A percentile compares a stretch with the other conserved stretches of the same genome.
These are phyloP conservation scores for Cryptococcus floricola DNA, from an alignment of 1,284 basidiomycete species.

Conservation along the genomic window DNA sequence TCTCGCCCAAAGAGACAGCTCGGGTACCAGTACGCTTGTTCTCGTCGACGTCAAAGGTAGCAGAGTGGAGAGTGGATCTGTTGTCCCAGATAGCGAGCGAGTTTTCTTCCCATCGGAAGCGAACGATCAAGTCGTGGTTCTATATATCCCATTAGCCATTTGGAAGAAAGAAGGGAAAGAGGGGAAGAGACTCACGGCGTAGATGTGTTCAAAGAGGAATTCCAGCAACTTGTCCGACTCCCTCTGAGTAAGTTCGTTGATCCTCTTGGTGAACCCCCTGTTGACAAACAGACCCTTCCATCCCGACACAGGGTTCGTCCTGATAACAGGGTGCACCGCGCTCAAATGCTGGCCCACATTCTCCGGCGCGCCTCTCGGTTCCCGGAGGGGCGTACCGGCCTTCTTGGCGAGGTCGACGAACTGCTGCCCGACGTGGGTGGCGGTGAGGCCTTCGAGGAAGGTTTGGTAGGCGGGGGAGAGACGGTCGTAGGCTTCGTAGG, in stretches of 20 bases:
- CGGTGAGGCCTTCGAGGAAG: slow-evolving; percentile 48
- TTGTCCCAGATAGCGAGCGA: slow-evolving; percentile 49
- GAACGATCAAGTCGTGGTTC: slow-evolving; percentile 64
- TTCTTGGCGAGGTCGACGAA: slow-evolving; percentile 52
- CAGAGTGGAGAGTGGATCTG: slow-evolving; percentile 45
- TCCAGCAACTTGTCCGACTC: slow-evolving; percentile 52
- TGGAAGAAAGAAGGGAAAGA: not conserved
- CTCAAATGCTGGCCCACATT: slow-evolving; percentile 59
- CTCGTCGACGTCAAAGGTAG: slow-evolving; percentile 54
- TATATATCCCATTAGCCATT: not conserved
- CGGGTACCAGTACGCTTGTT: slow-evolving; percentile 56
- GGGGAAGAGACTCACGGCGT: slow-evolving; percentile 52
- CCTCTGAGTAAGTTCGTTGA: slow-evolving; percentile 59
- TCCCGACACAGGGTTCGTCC: slow-evolving; percentile 59
- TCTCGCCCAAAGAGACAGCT: slow-evolving; percentile 62
- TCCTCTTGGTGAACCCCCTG: slow-evolving; percentile 59
- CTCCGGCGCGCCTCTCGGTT: slow-evolving; percentile 56
- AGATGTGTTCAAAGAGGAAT: slow-evolving; percentile 50
- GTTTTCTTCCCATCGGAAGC: slow-evolving; percentile 51
- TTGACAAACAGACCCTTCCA: slow-evolving; percentile 75
- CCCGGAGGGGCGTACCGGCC: slow-evolving; percentile 12
- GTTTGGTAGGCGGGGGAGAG: slow-evolving; percentile 33
- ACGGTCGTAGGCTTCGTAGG: slow-evolving; percentile 53
- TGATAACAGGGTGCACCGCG: slow-evolving; percentile 59
- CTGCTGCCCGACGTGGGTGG: slow-evolving; percentile 57